Base-by-base conservation (phyloP, 768 basidiomycete genomes). In the Hygrocybe coccinea region DNA sequence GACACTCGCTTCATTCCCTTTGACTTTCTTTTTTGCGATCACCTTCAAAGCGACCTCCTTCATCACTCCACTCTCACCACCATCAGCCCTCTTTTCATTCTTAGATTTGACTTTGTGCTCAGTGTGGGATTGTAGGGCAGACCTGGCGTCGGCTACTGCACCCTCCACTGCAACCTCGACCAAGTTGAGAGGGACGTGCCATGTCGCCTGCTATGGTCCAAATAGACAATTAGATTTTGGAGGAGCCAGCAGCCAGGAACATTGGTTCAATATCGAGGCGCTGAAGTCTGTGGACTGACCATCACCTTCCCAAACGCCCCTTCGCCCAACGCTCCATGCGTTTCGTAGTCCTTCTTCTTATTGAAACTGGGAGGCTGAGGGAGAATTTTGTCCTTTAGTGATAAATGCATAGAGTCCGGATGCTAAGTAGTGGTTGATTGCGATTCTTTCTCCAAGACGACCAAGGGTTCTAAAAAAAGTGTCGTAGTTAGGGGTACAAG, bases 11-110 rank as follows among this genome's bases (percentile, higher is more conserved):
- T 95, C 91, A 63, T 95, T 91, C 9, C 91, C 89, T 68, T 92
- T 93, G 52, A 97, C 91, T 63, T 91, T 90, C 74, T 95, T 95
- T 81, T 97, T 98, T 5, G 89, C 79, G 55, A 99, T 97, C 56
- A 95, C 81, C 73, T 97, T 97, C 61, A 89, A 72, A 5, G 90
- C 91, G 2, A 93, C 90, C 5, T 89, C 87, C 65, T 89, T 85
- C 14, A 74, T 79, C 14, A 81, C 62, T 1, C 74, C 70, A 59
- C 58, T 69, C 60, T 38, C 58, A 21, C 4, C 33, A 21, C 4
- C 33, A 12, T 44, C 46, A 29, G 5, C 25, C 53, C 24, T 55
- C 22, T 3, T 9, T n/a, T 58, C 59, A n/a, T 46, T 48, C 45
- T 46, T 56, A 15, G 54, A 57, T 22, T 54, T 53, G 17, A 29